Conservation (phyloP, 2,329 filamentous ascomycete genomes). For the Neopestalotiopsis sp. region DNA sequence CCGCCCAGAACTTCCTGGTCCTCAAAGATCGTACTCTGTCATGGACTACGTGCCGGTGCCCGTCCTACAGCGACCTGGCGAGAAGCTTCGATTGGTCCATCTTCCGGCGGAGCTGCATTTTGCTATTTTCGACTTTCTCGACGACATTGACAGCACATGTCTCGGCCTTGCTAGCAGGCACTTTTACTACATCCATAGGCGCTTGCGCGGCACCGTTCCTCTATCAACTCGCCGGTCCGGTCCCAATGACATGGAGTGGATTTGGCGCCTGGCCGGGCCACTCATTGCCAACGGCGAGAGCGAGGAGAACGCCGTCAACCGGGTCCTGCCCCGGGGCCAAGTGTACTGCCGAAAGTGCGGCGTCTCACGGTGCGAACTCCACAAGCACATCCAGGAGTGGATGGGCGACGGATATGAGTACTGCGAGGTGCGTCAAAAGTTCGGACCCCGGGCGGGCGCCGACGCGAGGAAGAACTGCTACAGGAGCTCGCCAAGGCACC, state of each 20-base stretch:
- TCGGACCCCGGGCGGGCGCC: constrained; percentile 52
- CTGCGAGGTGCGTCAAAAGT: constrained; percentile 64
- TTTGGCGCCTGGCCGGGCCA: constrained; percentile 61
- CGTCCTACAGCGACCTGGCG: constrained; percentile 52
- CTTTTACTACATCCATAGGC: constrained; percentile 63
- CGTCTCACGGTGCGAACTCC: constrained; percentile 64
- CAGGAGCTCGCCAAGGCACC: constrained; percentile 64
- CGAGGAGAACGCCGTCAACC: constrained; percentile 41
- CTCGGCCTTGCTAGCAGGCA: constrained; percentile 62
- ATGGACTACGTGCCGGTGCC: constrained; percentile 63
- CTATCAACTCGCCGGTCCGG: constrained; percentile 62
- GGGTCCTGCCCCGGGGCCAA: constrained; percentile 60
- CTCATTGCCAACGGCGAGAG: constrained; percentile 31
- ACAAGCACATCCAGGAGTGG: constrained; percentile 65
- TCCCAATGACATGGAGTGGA: constrained; percentile 68
- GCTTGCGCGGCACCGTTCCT: constrained; percentile 60
- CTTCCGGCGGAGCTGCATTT: constrained; percentile 66
- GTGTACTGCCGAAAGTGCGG: constrained; percentile 68
- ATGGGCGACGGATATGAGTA: constrained; percentile 63
- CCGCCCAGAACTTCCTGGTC: constrained; percentile 46
- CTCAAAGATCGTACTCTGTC: constrained; percentile 64
- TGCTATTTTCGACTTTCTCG: constrained; percentile 64
- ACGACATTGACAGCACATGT: constrained; percentile 68
- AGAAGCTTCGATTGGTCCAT: constrained; percentile 51
- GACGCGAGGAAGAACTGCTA: constrained; percentile 59